Base-by-base conservation (phyloP, 2,329 filamentous ascomycete species). In the Colletotrichum aenigma region DNA sequence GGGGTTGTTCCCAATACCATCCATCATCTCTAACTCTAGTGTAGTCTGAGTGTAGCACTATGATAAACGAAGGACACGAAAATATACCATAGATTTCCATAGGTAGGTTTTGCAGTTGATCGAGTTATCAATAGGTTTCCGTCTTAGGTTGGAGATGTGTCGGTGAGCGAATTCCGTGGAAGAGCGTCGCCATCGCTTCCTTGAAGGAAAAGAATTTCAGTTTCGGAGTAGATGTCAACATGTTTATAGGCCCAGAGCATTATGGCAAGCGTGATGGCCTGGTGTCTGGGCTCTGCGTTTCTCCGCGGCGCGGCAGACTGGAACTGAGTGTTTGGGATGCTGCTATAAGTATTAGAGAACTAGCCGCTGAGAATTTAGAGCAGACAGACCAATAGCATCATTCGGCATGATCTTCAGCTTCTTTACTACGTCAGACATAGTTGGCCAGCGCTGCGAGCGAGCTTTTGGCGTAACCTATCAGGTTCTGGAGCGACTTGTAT, bases 141-240 rank as follows among this genome's bases (percentile, higher is more conserved):
- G 2, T 48, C 10, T 21, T 1, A n/a, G 43, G 1, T 3, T 2
- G 43, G 2, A 21, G 1, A 13, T 48, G 18, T 48, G n/a, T 48
- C 10, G 6, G 6, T 48, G 18, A n/a, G n/a, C n/a, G 10, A 21
- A 21, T 4, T 13, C 0, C 43, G 18, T 21, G 5, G 6, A 21
- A 13, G n/a, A 48, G 4, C 43, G n/a, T 48, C 43, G 6, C 43
- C 6, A n/a, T 48, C 43, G 9, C 6, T 48, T 48, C 5, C n/a
- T 7, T 48, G 10, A 21, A 48, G 43, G 10, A 48, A 48, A 13
- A 7, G 6, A 21, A 3, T 21, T 3, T 21, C 10, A 13, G 10
- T 48, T 21, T 13, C 6, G 18, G n/a, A n/a, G 3, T 48, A 13
- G 6, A 48, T 4, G 1, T 0, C 6, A 9, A 21, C n/a, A 48